Base-by-base conservation (phyloP, 2,329 filamentous ascomycete species). In the Pseudogymnoascus sp. region DNA sequence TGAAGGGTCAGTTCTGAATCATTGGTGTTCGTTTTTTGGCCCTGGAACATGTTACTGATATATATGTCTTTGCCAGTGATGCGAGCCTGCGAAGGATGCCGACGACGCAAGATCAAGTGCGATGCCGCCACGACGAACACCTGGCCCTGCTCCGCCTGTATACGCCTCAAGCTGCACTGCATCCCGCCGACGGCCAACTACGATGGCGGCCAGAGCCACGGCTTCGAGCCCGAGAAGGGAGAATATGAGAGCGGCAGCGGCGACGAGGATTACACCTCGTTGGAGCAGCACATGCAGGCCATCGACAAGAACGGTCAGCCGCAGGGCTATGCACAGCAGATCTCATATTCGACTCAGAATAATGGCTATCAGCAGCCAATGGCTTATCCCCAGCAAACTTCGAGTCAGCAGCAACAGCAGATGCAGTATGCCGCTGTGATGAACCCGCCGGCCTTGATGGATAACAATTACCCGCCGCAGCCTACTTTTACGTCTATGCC, bases 41-140 rank as follows among this genome's bases (percentile, higher is more conserved):
- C 42, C 3, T 2, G 35, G 42, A n/a, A 56, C 18, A 59, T 62
- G 66, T 59, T 65, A 59, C 68, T 73, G 60, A 73, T 61, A n/a
- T 12, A 11, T 23, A 1, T 40, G n/a, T 12, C 14, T 5, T 11
- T 28, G 59, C 12, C 66, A 95, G 93, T 97, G 61, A 97, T 96
- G 92, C 88, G 94, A 79, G 94, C 93, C 63, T 97, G 93, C 75
- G 93, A 97, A 77, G 93, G 93, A 65, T 97, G 93, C 73, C 85
- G 93, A 66, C 88, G 92, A 76, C 86, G 93, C 72, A 99, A 99
- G 77, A 99, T 99, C 74, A 96, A 96, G 76, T 99, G 93, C 77
- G 94, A 97, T 78, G 92, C 93, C 61, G 93, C 93, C 18, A 96
- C 93, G 12, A 97, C 92, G 42, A 97, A 97, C 75, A 92, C 91